Base-by-base conservation (phyloP, 495 filamentous ascomycete species). In the Penicillium daleae region DNA sequence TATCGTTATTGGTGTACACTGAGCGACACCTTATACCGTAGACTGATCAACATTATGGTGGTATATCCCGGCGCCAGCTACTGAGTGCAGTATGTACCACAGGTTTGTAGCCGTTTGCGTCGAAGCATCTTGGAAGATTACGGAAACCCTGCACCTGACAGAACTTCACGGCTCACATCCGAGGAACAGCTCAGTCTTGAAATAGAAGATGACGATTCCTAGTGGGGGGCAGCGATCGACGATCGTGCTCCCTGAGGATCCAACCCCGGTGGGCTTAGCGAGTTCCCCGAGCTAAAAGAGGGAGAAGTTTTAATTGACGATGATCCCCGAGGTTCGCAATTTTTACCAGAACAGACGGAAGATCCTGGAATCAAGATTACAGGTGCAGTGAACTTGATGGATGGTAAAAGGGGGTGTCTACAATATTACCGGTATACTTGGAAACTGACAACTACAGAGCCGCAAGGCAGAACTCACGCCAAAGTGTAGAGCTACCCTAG, bases 401-500 rank as follows among this genome's bases (percentile, higher is more conserved):
- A 35, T 35, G 10, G 13, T 2, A 10, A 35, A 35, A 12, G 13
- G 1, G 6, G 9, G 35, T 39, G 17, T 12, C 10, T 37, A 17
- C 10, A 37, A 12, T 37, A 21, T 4, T 42, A n/a, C 39, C 8
- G n/a, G 3, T 27, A 9, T 49, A 27, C 24, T 49, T 7, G 46
- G 22, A 24, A n/a, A 13, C 9, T n/a, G 12, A 15, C 46, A 27
- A 2, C 46, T 0, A 50, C 44, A 50, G 46, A 50, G 46, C 46
- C 46, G 46, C 46, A 50, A 27, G 46, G 46, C 46, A 50, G 46
- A 50, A 24, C 29, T 29, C 46, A 29, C 46, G 46, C 46, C 46
- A 50, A 50, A 49, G 46, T n/a, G n/a, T 10, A 29, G 46, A 27
- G 44, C 46, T 50, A 50, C 46, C 24, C 46, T 50, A 50, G 46